Percentiles rank a stretch among this genome's conserved stretches.
These are phyloP conservation scores for Gracilariopsis chorda DNA, from an alignment of 23 red algal genomes.

Conservation along the genomic window DNA sequence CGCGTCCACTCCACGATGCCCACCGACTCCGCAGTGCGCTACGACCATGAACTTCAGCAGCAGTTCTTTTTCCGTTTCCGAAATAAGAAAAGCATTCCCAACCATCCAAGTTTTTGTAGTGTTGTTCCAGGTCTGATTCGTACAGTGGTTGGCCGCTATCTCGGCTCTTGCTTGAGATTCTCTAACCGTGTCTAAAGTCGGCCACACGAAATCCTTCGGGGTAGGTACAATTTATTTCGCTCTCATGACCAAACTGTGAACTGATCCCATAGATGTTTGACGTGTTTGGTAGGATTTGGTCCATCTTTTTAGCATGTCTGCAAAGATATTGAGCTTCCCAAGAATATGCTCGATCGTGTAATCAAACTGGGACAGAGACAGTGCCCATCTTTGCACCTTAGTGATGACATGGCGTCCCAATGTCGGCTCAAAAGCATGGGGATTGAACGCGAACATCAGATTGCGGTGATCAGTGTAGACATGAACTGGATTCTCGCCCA, in stretches of 20 bases:
- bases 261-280: too few relatives aligned
- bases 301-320: conserved; percentile 47
- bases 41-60: neutral
- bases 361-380: conserved; percentile 21
- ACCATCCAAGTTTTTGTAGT: neutral
- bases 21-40: neutral
- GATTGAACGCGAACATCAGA: conserved; percentile 10
- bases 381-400: conserved; percentile 39
- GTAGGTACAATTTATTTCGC: too few relatives aligned
- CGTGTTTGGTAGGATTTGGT: neutral
- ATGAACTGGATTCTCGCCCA: neutral
- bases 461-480: conserved; percentile 21
- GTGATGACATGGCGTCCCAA: conserved; percentile 3
- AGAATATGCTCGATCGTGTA: conserved; percentile 13
- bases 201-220: too few relatives aligned
- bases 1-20: conserved; percentile 10
- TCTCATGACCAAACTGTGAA: too few relatives aligned
- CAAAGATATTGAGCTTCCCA: neutral
- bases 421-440: neutral
- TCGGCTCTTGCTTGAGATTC: too few relatives aligned
- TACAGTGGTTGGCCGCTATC: too few relatives aligned
- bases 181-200: too few relatives aligned
- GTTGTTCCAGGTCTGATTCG: too few relatives aligned
- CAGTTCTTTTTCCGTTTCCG: neutral
- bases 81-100: neutral